These are phyloP conservation scores for Ceratocystis huliohia DNA, from an alignment of 2,329 filamentous ascomycete species.

Conservation along the genomic window DNA sequence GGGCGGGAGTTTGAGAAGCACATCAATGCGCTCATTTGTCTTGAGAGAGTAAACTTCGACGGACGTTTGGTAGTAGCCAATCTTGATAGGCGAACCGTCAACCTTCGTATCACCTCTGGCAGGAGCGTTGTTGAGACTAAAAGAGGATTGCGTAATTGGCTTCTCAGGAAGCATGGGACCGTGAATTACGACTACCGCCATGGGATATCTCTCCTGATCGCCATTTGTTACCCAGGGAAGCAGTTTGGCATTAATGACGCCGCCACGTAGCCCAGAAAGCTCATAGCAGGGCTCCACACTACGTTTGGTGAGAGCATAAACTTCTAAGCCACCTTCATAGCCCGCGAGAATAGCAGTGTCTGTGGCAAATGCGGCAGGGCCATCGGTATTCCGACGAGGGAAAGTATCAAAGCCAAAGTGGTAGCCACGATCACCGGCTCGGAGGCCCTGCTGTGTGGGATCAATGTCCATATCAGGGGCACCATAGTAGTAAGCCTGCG, in stretches of 20 bases:
- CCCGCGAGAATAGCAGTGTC: slow-evolving; percentile 64
- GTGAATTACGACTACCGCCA: slow-evolving; percentile 70
- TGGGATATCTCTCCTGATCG: slow-evolving; percentile 42
- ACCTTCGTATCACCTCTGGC: slow-evolving; percentile 17
- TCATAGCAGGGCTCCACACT: slow-evolving; percentile 57
- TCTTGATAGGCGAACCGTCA: slow-evolving; percentile 27
- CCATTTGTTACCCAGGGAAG: slow-evolving; percentile 52
- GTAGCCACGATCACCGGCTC: slow-evolving; percentile 56
- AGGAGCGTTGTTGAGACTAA: slow-evolving; percentile 28
- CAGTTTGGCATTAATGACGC: slow-evolving; percentile 71
- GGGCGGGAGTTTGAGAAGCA: slow-evolving; percentile 58
- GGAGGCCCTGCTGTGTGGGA: slow-evolving; percentile 43
- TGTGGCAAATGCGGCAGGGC: slow-evolving; percentile 30
- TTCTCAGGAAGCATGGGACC: slow-evolving; percentile 47
- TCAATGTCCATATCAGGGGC: slow-evolving; percentile 64
- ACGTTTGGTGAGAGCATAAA: slow-evolving; percentile 60
- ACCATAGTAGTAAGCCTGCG: slow-evolving; percentile 66
- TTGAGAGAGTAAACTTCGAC: slow-evolving; percentile 80
- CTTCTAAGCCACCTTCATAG: slow-evolving; percentile 65
- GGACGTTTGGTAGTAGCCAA: slow-evolving; percentile 66
- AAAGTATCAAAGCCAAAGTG: slow-evolving; percentile 73
- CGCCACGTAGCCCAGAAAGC: slow-evolving; percentile 65
- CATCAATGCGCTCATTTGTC: slow-evolving; percentile 57
- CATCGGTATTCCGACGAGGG: slow-evolving; percentile 29
- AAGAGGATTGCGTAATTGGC: slow-evolving; percentile 26